phyloP scores from a whole-genome alignment of 2,329 filamentous ascomycete species.

The Botryotinia convoluta region DNA sequence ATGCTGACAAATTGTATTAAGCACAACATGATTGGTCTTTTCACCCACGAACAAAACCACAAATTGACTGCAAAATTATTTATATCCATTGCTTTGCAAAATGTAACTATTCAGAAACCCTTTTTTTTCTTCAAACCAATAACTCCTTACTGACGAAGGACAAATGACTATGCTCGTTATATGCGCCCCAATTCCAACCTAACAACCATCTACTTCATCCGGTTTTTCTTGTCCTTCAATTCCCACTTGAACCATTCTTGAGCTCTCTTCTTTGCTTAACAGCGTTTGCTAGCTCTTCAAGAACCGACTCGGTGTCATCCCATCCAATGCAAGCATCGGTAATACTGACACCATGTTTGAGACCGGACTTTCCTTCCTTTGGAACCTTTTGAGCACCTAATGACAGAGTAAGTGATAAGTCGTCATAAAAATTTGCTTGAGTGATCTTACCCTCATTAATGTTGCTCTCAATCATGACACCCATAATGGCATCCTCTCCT shows the following conservation, averaged over 20 bases:
- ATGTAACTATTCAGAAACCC: slow-evolving; percentile 4
- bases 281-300: slow-evolving; percentile 75
- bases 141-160: slow-evolving; percentile 8
- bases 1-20: slow-evolving; percentile 5
- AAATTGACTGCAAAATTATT: not conserved
- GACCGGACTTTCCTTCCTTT: slow-evolving; percentile 74
- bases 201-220: too few species aligned
- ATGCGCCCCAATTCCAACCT: not conserved
- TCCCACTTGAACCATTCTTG: slow-evolving; percentile 25
- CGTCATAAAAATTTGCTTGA: not conserved
- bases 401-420: slow-evolving; percentile 18
- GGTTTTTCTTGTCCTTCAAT: not conserved
- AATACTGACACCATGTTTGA: slow-evolving; percentile 94
- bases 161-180: slow-evolving; percentile 1
- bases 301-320: slow-evolving; percentile 80
- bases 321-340: slow-evolving; percentile 96
- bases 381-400: slow-evolving; percentile 86
- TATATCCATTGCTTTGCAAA: not conserved
- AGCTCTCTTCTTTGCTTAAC: slow-evolving; percentile 69
- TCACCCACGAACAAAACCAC: not conserved
- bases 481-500: slow-evolving; percentile 83
- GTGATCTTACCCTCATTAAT: slow-evolving; percentile 74
- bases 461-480: slow-evolving; percentile 98
- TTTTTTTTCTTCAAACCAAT: not conserved
- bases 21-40: not conserved